A percentile compares a stretch with the other conserved stretches of the same genome.
Conservation (phyloP, 2,329 filamentous ascomycete species). For the Ceratocystis destructans region DNA sequence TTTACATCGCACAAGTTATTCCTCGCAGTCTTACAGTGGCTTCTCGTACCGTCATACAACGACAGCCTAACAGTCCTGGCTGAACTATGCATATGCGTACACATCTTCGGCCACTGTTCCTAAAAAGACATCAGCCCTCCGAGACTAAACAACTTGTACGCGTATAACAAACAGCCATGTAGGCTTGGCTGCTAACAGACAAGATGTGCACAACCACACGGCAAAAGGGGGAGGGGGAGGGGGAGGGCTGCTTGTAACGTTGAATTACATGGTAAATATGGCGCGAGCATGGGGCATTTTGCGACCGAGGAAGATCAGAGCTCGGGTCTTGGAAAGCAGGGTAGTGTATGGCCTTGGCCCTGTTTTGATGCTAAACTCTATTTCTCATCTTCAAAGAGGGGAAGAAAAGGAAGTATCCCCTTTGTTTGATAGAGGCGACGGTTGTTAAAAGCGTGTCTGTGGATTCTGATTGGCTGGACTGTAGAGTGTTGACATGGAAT, state of each 20-base stretch:
- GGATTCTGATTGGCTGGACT: not conserved
- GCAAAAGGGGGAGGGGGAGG: not conserved
- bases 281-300: not conserved
- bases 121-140: not conserved
- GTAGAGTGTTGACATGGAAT: not conserved
- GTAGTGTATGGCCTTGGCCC: not conserved
- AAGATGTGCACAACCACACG: not conserved
- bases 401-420: not conserved
- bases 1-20: not conserved
- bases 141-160: not conserved
- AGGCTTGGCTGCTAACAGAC: not conserved
- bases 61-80: not conserved
- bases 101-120: not conserved
- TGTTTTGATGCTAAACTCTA: slow-evolving; percentile 2
- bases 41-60: not conserved
- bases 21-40: not conserved
- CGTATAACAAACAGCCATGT: not conserved
- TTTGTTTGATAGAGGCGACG: not conserved
- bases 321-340: not conserved
- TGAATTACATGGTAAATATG: not conserved
- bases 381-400: not conserved
- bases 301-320: not conserved
- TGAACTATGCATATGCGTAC: not conserved
- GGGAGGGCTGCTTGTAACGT: not conserved
- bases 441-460: not conserved